Percentiles rank a stretch among this genome's conserved stretches.
Conservation (phyloP, 2,329 filamentous ascomycete genomes). For the Arthrobotrys musiformis region DNA sequence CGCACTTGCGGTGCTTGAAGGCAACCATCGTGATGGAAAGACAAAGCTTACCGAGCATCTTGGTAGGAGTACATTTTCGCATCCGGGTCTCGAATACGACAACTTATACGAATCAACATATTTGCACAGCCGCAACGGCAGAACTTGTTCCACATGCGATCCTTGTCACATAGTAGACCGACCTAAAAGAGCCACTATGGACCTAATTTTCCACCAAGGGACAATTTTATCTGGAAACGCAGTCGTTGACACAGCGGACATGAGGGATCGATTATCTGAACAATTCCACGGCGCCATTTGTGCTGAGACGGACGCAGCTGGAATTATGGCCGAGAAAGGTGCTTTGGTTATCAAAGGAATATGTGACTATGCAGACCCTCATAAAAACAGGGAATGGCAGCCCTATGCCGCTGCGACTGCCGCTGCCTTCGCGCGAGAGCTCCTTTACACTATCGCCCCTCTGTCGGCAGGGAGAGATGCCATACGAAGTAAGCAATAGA, state of each 20-base stretch:
- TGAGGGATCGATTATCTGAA: not conserved
- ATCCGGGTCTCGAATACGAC: slow-evolving; percentile 18
- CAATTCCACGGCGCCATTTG: slow-evolving; percentile 1
- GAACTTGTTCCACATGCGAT: not conserved
- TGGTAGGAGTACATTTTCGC: not conserved
- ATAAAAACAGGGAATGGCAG: slow-evolving; percentile 55
- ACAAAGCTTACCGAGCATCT: slow-evolving; percentile 15
- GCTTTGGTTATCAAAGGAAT: slow-evolving; percentile 54
- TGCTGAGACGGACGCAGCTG: slow-evolving; percentile 1
- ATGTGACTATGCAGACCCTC: slow-evolving; percentile 56
- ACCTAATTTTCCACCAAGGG: slow-evolving; percentile 13
- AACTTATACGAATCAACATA: slow-evolving; percentile 13
- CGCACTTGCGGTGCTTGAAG: not conserved
- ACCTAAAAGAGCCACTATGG: not conserved
- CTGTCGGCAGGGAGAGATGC: not conserved
- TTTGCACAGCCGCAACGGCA: not conserved
- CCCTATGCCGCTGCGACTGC: slow-evolving; percentile 41
- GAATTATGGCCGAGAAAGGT: not conserved
- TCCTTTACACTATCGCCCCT: not conserved
- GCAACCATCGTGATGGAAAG: not conserved
- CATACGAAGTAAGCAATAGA: not conserved
- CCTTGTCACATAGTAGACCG: not conserved
- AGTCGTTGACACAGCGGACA: not conserved
- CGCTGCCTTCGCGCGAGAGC: slow-evolving; percentile 15
- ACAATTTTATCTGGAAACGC: slow-evolving; percentile 17